Percentiles rank a stretch among this genome's conserved stretches.
Conservation (phyloP, 768 basidiomycete species). For the Sistotremastrum niveocremeum region DNA sequence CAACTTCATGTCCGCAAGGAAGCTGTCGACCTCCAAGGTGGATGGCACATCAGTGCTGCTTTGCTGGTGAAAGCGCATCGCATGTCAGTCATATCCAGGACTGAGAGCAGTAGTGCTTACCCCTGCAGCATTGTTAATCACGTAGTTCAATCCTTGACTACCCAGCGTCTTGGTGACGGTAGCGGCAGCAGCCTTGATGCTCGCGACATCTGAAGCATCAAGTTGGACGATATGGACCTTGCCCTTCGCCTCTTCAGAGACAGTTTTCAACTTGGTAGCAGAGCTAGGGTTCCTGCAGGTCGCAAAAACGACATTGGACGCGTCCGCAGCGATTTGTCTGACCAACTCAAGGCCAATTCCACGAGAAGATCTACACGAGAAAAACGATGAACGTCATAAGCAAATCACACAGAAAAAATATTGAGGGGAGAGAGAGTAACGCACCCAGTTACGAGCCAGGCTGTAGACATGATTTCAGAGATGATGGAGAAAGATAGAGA, state of each 20-base stretch:
- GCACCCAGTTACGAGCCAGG: conserved; percentile 9
- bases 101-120: conserved; percentile 11
- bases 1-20: conserved; percentile 14
- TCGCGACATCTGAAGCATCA: conserved; percentile 16
- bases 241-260: conserved; percentile 12
- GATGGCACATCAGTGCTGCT: conserved; percentile 15
- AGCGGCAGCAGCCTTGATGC: conserved; percentile 15
- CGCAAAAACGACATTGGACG: conserved; percentile 12
- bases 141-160: conserved; percentile 22
- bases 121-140: conserved; percentile 26
- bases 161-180: conserved; percentile 16
- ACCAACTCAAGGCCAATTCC: conserved; percentile 11
- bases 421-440: background rate
- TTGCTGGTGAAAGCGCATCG: conserved; percentile 6
- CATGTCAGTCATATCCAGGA: background rate
- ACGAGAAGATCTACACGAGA: conserved; percentile 8
- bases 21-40: conserved; percentile 10
- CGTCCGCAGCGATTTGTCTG: conserved; percentile 6
- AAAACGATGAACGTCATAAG: background rate
- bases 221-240: conserved; percentile 20
- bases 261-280: conserved; percentile 8
- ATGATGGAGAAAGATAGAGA: too few relatives aligned
- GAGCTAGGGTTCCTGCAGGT: conserved; percentile 12
- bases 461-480: background rate
- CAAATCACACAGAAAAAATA: background rate